Evolutionary conservation across 2,329 filamentous ascomycete genomes (phyloP), one percentile per base, ranked within the genome.

Genomic region (Claviceps sorghi): DNA sequence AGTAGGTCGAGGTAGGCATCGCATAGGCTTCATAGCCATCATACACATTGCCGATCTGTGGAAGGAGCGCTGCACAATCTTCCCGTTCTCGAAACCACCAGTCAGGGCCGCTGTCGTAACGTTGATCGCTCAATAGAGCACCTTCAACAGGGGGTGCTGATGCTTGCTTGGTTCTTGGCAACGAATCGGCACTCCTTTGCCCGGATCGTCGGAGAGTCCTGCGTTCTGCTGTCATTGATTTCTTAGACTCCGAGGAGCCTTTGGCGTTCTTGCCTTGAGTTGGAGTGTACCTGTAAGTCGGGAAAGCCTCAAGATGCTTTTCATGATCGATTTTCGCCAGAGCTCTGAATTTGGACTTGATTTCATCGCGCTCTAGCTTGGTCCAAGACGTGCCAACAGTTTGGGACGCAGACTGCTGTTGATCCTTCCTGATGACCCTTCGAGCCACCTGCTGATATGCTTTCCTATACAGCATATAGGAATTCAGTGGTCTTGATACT

Each of bases 381-480:
- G 52, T 59, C 93, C 93, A 98, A 62, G 87, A 91, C 52, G 80
- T 74, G 30, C 90, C 93, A 53, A 88, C 88, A n/a, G 93, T 80
- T 46, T 83, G 81, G 2, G 91, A 97, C 29, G 97, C 86, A 38
- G 93, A 74, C 66, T 98, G 91, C 66, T 98, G 91, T 69, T 97
- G 96, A 67, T 93, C 91, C 61, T 93, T 73, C 60, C 86, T 87
- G 74, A 83, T 87, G 50, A 79, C 75, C 67, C 95, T 95, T 54
- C 52, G 49, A n/a, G 87, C 88, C 34, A 89, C 77, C 56, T 93
- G 86, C 55, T 94, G 87, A 64, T 88, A 96, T 7, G 88, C 88
- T 58, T 93, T 95, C 43, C 93, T 84, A 67, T 98, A 98, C 49
- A 98, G 74, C 85, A 98, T 95, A 72, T 97, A 98, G 1, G 88